Evolutionary conservation across 2,329 filamentous ascomycete species (phyloP).

Genomic region (Metarhizium anisopliae): DNA sequence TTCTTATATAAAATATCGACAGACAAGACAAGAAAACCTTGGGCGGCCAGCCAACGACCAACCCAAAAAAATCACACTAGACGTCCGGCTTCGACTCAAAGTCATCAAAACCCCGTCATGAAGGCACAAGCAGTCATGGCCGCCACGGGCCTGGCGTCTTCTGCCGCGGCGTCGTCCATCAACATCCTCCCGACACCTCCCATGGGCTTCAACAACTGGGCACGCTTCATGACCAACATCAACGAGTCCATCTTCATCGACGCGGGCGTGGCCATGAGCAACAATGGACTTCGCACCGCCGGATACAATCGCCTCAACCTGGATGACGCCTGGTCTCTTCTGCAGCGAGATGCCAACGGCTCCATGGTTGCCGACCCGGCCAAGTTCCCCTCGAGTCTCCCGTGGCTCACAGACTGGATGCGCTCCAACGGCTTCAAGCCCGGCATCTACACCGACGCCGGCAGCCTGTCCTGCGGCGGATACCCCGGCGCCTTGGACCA

Average conservation of each 20-base stretch:
- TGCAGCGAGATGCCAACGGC: slow-evolving; percentile 23
- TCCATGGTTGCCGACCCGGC: slow-evolving; percentile 31
- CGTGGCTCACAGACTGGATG: slow-evolving; percentile 30
- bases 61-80: too few species aligned
- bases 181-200: slow-evolving; percentile 22
- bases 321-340: slow-evolving; percentile 35
- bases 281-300: slow-evolving; percentile 27
- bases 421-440: slow-evolving; percentile 30
- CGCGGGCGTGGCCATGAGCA: slow-evolving; percentile 35
- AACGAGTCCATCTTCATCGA: slow-evolving; percentile 38
- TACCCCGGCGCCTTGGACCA: slow-evolving; percentile 31
- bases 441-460: slow-evolving; percentile 37
- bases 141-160: not conserved
- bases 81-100: too few species aligned
- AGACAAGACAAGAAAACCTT: too few species aligned
- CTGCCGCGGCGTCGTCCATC: not conserved
- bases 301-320: slow-evolving; percentile 29
- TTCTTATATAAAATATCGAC: not conserved
- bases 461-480: slow-evolving; percentile 32
- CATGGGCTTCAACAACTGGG: slow-evolving; percentile 46
- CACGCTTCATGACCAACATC: slow-evolving; percentile 36
- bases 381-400: slow-evolving; percentile 33
- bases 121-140: not conserved
- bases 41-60: too few species aligned
- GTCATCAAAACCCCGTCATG: not conserved